Conservation (phyloP, 345 rosid species). For the Chamaenerion angustifolium region DNA sequence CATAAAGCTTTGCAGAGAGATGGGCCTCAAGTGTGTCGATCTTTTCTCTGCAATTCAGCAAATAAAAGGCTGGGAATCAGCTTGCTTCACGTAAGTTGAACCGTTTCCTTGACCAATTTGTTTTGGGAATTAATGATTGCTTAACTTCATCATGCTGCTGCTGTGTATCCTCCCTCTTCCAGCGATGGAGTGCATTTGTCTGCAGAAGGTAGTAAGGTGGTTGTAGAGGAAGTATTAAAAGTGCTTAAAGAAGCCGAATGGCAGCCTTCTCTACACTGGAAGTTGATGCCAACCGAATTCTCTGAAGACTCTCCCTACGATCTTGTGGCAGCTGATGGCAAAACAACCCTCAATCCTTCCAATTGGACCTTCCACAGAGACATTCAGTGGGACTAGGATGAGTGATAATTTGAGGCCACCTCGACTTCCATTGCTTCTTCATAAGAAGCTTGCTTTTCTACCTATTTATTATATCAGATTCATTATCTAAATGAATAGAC, state of each 20-base stretch:
- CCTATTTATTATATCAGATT: no score
- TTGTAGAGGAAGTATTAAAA: slow-evolving; percentile 68
- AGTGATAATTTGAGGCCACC: no score
- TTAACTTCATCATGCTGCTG: neutral
- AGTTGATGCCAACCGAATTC: slow-evolving; percentile 76
- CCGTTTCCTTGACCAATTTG: slow-evolving; percentile 3
- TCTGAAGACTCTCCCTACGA: slow-evolving; percentile 58
- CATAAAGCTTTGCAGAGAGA: slow-evolving; percentile 53
- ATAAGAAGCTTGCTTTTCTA: no score
- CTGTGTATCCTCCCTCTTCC: no score
- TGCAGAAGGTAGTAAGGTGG: slow-evolving; percentile 78
- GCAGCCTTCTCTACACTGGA: slow-evolving; percentile 88
- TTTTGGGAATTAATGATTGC: no score
- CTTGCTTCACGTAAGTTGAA: slow-evolving; percentile 68
- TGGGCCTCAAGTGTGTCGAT: slow-evolving; percentile 56
- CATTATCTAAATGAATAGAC: no score
- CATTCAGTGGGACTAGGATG: slow-evolving; percentile 53
- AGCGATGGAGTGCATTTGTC: slow-evolving; percentile 89
- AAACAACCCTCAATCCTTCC: slow-evolving; percentile 51
- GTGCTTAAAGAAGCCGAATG: slow-evolving; percentile 72
- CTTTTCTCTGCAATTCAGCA: slow-evolving; percentile 61
- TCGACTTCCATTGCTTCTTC: no score
- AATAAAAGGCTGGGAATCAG: slow-evolving; percentile 42
- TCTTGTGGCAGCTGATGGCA: slow-evolving; percentile 73
- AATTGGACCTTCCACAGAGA: slow-evolving; percentile 83